Conservation (phyloP, 2,329 filamentous ascomycete genomes). For the Hyphodiscus sp. region DNA sequence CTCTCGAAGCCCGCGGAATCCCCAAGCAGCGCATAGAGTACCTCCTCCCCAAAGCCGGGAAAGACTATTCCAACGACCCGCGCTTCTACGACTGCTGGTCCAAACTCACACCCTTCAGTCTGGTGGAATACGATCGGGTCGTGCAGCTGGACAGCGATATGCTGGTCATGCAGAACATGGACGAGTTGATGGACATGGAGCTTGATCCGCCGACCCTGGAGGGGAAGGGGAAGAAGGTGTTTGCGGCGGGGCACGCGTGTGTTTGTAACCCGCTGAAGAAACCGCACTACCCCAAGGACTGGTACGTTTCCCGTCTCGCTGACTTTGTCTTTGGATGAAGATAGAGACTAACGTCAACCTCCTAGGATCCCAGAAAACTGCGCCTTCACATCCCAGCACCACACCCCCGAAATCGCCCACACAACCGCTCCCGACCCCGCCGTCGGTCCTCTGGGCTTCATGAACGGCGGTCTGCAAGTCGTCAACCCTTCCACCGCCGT, state of each 20-base stretch:
- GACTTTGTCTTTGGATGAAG: neutral
- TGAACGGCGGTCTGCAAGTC: slow-evolving; percentile 53
- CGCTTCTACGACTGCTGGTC: slow-evolving; percentile 89
- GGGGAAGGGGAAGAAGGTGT: slow-evolving; percentile 55
- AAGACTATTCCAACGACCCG: slow-evolving; percentile 67
- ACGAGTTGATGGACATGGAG: slow-evolving; percentile 80
- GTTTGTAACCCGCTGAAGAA: slow-evolving; percentile 78
- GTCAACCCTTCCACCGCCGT: slow-evolving; percentile 43
- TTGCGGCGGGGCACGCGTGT: slow-evolving; percentile 79
- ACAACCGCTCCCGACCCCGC: slow-evolving; percentile 37
- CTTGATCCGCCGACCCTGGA: slow-evolving; percentile 52
- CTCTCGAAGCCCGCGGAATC: slow-evolving; percentile 64
- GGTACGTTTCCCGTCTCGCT: slow-evolving; percentile 37
- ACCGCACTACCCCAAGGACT: slow-evolving; percentile 70
- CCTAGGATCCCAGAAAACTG: slow-evolving; percentile 48
- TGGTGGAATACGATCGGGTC: slow-evolving; percentile 70
- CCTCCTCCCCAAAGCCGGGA: slow-evolving; percentile 59
- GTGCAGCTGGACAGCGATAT: slow-evolving; percentile 87
- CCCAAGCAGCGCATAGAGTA: slow-evolving; percentile 64
- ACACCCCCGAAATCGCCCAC: slow-evolving; percentile 41
- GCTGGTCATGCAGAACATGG: slow-evolving; percentile 79
- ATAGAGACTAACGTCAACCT: neutral
- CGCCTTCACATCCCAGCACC: slow-evolving; percentile 50
- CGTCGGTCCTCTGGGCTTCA: slow-evolving; percentile 42
- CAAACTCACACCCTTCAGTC: slow-evolving; percentile 73